These are phyloP conservation scores for Ziziphus jujuba DNA, from an alignment of 306 rosid species.

Conservation along the genomic window DNA sequence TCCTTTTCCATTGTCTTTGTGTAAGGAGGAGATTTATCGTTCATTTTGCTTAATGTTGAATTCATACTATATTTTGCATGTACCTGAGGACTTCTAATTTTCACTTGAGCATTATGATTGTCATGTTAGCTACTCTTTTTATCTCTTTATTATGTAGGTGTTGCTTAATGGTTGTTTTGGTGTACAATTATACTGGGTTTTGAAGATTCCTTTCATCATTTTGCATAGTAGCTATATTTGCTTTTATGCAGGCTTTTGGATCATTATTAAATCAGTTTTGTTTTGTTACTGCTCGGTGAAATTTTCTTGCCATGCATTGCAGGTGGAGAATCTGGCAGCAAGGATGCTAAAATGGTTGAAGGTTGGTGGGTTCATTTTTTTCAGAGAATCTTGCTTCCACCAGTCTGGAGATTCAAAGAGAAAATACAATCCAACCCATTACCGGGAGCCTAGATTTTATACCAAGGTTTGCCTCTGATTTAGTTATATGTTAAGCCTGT, in stretches of 20 bases:
- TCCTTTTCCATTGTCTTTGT: too few species aligned
- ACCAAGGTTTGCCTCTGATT: slow-evolving; percentile 64
- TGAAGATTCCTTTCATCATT: too few species aligned
- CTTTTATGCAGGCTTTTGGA: neutral
- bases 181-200: too few species aligned
- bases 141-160: too few species aligned
- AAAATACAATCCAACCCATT: slow-evolving; percentile 92
- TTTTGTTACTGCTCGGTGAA: neutral
- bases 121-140: too few species aligned
- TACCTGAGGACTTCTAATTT: too few species aligned
- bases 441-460: slow-evolving; percentile 90
- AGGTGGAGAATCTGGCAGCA: slow-evolving; percentile 72
- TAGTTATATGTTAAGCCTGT: neutral
- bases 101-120: too few species aligned
- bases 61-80: too few species aligned
- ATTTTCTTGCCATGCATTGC: slow-evolving; percentile 16
- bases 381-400: slow-evolving; percentile 95
- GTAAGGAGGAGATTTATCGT: too few species aligned
- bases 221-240: neutral
- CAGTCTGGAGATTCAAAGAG: slow-evolving; percentile 97
- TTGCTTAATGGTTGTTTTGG: too few species aligned
- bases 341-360: slow-evolving; percentile 88
- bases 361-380: slow-evolving; percentile 82
- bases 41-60: too few species aligned
- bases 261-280: neutral